phyloP scores from a whole-genome alignment of 2,329 filamentous ascomycete species.

The Nannizzia gypsea region DNA sequence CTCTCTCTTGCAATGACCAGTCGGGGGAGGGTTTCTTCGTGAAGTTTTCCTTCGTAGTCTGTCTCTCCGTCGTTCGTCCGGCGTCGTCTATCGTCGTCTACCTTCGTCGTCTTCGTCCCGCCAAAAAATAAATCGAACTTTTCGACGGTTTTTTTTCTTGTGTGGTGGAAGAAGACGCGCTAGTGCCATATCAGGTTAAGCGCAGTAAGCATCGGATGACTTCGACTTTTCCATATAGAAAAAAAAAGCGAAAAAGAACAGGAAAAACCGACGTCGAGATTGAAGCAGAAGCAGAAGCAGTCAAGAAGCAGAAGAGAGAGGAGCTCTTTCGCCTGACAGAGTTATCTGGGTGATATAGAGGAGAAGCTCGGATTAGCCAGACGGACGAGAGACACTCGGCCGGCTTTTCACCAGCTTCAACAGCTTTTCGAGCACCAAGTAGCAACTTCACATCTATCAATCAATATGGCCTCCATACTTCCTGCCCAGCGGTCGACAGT shows the following conservation, averaged over 20 bases:
- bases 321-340: neutral
- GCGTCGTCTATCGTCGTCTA: slow-evolving; percentile 2
- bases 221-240: neutral
- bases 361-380: neutral
- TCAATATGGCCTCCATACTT: neutral
- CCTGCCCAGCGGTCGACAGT: neutral
- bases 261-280: neutral
- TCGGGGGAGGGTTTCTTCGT: neutral
- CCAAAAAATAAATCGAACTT: neutral
- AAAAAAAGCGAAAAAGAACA: neutral
- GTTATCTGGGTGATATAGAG: neutral
- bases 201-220: neutral
- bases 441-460: neutral
- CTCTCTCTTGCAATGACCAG: slow-evolving; percentile 5
- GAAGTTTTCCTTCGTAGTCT: no score
- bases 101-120: neutral
- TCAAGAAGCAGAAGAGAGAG: neutral
- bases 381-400: neutral
- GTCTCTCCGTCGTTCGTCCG: no score
- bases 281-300: neutral
- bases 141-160: slow-evolving; percentile 3
- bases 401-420: neutral
- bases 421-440: neutral
- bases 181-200: slow-evolving; percentile 8
- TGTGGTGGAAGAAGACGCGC: slow-evolving; percentile 4